Evolutionary conservation across 2,329 filamentous ascomycete genomes (phyloP).

Genomic region (Paecilomyces fulvus): DNA sequence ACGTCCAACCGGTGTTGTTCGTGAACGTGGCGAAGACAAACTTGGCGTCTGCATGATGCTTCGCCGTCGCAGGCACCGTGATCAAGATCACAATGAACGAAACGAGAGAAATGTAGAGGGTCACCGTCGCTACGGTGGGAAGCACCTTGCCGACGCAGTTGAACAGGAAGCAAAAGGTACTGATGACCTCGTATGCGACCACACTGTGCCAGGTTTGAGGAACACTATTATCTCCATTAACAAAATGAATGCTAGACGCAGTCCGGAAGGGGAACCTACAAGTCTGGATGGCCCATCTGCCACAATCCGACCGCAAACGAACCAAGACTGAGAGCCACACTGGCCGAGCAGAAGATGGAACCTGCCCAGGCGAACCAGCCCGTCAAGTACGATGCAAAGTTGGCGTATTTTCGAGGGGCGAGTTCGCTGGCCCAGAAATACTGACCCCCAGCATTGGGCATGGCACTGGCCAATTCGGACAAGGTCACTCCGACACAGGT

Average conservation of each 20-base stretch:
- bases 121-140: constrained; percentile 30
- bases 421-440: constrained; percentile 46
- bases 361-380: constrained; percentile 45
- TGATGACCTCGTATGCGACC: constrained; percentile 37
- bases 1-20: constrained; percentile 43
- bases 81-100: constrained; percentile 43
- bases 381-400: constrained; percentile 38
- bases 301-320: constrained; percentile 42
- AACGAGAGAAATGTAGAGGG: constrained; percentile 36
- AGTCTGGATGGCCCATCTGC: constrained; percentile 41
- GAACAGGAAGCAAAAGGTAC: constrained; percentile 38
- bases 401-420: constrained; percentile 37
- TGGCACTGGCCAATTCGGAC: constrained; percentile 40
- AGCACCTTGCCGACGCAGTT: constrained; percentile 31
- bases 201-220: constrained; percentile 27
- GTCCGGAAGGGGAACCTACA: constrained; percentile 33
- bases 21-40: constrained; percentile 47
- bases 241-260: too few species aligned
- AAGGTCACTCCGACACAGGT: constrained; percentile 39
- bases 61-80: constrained; percentile 37
- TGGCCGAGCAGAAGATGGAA: constrained; percentile 44
- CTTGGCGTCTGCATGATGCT: constrained; percentile 35
- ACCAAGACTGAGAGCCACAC: constrained; percentile 40
- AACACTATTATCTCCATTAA: constrained; percentile 9
- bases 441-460: constrained; percentile 45